A percentile compares a stretch with the other conserved stretches of the same genome.
phyloP scores from a whole-genome alignment of 768 basidiomycete species.

The Suillus decipiens region DNA sequence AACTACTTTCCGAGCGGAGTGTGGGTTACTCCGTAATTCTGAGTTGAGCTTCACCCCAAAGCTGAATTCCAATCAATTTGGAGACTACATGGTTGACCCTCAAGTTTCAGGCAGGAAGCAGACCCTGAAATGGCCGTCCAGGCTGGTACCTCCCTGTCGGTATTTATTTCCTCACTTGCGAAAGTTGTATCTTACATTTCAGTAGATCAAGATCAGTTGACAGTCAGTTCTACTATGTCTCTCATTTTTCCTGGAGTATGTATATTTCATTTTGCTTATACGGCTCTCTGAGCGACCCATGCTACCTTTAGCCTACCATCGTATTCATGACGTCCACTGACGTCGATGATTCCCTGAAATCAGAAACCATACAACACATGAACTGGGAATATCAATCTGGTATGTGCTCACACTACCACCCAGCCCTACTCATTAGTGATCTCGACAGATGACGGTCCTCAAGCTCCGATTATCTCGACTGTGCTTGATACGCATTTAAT shows the following conservation, averaged over 20 bases:
- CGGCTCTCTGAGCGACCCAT: background rate
- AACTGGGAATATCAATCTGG: background rate
- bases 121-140: background rate
- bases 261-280: background rate
- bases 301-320: background rate
- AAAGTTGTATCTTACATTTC: background rate
- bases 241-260: background rate
- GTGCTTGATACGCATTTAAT: constrained; percentile 10
- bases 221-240: background rate
- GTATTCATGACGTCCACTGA: constrained; percentile 14
- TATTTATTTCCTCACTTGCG: constrained; percentile 5
- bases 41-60: background rate
- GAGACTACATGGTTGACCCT: background rate
- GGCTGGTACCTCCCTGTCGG: background rate
- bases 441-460: background rate
- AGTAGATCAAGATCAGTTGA: background rate
- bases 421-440: background rate
- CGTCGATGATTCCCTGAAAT: constrained; percentile 4
- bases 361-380: background rate
- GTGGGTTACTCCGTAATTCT: constrained; percentile 8
- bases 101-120: constrained; percentile 10
- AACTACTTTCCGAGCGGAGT: constrained; percentile 9
- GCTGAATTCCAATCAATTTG: background rate
- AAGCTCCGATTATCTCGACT: background rate
- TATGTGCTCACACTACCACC: constrained; percentile 3